phyloP scores from a whole-genome alignment of 129 eudicot genomes.

The Chrysanthemum makinoi region DNA sequence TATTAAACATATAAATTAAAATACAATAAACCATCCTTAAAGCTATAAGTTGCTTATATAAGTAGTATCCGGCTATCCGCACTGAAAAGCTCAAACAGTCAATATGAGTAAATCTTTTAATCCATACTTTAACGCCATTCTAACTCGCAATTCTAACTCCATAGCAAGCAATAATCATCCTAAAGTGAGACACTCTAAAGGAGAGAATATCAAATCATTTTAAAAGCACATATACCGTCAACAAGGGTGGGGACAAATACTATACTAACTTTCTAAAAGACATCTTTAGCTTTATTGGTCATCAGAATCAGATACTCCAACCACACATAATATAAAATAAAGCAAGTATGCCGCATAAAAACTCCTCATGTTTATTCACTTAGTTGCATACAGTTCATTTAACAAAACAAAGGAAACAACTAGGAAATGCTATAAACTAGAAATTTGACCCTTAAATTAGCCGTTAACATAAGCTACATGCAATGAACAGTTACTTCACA shows the following conservation, averaged over 20 bases:
- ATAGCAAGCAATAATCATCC: slow-evolving; percentile 14
- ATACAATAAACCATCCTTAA: not conserved
- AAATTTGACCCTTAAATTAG: not conserved
- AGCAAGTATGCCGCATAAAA: slow-evolving; percentile 6
- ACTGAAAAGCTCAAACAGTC: not conserved
- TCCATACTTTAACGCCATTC: not conserved
- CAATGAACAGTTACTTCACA: too few relatives aligned
- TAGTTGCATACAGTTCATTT: not conserved
- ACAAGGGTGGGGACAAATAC: slow-evolving; percentile 4
- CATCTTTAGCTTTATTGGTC: slow-evolving; percentile 13
- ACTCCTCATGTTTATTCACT: not conserved
- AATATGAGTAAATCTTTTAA: not conserved
- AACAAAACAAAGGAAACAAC: not conserved
- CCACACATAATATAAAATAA: slow-evolving; percentile 15
- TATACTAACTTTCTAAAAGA: slow-evolving; percentile 16
- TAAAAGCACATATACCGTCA: slow-evolving; percentile 1
- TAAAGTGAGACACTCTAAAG: not conserved
- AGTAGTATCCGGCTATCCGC: slow-evolving; percentile 3
- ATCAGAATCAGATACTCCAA: slow-evolving; percentile 30
- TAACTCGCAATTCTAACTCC: not conserved
- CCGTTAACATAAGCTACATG: not conserved
- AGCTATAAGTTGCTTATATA: slow-evolving; percentile 1
- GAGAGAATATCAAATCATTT: not conserved
- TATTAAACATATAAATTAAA: not conserved
- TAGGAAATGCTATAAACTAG: not conserved